Evolutionary conservation across 768 basidiomycete genomes (phyloP).

Genomic region (Zangia roseola): DNA sequence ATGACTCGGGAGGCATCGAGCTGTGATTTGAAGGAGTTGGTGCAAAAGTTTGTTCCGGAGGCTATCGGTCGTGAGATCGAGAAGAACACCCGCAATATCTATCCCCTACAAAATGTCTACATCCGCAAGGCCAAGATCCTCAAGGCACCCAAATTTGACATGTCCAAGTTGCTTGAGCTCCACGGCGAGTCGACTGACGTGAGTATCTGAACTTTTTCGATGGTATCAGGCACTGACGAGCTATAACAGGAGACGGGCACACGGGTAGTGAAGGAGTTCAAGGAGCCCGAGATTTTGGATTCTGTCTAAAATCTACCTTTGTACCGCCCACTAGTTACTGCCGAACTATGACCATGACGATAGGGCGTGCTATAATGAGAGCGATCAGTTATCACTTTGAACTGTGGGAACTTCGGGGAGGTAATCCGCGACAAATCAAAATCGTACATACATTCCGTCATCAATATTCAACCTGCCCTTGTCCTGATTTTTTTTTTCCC

Average conservation of each 20-base stretch:
- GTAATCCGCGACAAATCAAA: constrained; percentile 2
- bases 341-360: constrained; percentile 37
- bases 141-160: constrained; percentile 96
- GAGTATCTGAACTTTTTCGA: constrained; percentile 30
- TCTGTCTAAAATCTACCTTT: constrained; percentile 69
- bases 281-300: constrained; percentile 93
- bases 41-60: constrained; percentile 99
- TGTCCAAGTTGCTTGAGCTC: constrained; percentile 92
- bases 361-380: neutral
- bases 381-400: neutral
- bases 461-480: neutral
- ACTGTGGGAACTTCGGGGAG: neutral
- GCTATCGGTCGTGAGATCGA: constrained; percentile 99
- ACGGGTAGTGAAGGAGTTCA: constrained; percentile 92
- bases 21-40: constrained; percentile 96
- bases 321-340: constrained; percentile 36
- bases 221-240: constrained; percentile 4
- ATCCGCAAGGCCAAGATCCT: constrained; percentile 99
- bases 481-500: constrained; percentile 1
- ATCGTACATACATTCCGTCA: constrained; percentile 1
- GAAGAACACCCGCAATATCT: constrained; percentile 95
- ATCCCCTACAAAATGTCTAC: constrained; percentile 98
- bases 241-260: constrained; percentile 83
- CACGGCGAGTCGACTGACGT: constrained; percentile 96
- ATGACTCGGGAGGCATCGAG: constrained; percentile 94